phyloP scores from a whole-genome alignment of 2,329 filamentous ascomycete genomes.

The Lizonia empirigonia region DNA sequence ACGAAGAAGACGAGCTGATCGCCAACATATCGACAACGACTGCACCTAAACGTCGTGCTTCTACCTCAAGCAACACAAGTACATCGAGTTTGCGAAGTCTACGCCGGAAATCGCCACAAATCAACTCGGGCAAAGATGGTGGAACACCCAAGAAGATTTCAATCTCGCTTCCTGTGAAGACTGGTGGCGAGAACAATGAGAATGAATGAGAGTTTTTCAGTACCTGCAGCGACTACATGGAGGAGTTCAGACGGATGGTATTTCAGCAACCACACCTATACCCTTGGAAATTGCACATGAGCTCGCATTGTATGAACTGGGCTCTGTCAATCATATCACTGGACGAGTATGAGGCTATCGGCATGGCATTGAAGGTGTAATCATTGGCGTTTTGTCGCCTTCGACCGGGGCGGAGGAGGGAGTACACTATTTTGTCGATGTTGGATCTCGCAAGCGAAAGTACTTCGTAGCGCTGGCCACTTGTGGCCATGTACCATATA shows the following conservation, averaged over 20 bases:
- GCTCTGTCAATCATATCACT: constrained; percentile 24
- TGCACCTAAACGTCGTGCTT: constrained; percentile 53
- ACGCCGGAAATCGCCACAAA: constrained; percentile 50
- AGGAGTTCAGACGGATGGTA: constrained; percentile 5
- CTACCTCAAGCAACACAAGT: constrained; percentile 42
- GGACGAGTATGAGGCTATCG: constrained; percentile 25
- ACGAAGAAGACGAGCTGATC: constrained; percentile 85
- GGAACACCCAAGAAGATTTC: constrained; percentile 50
- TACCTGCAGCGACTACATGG: constrained; percentile 1
- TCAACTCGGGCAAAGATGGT: constrained; percentile 52
- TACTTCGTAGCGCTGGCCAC: constrained; percentile 3
- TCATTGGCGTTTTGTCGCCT: constrained; percentile 29
- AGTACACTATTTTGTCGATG: neutral
- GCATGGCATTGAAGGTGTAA: constrained; percentile 37
- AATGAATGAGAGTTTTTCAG: constrained; percentile 27
- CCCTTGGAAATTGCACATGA: constrained; percentile 37
- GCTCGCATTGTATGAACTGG: constrained; percentile 44
- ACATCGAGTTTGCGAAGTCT: constrained; percentile 45
- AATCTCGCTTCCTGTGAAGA: constrained; percentile 49
- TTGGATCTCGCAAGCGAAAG: constrained; percentile 1
- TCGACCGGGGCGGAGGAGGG: neutral
- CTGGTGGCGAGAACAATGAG: constrained; percentile 38
- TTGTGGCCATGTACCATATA: constrained; percentile 14
- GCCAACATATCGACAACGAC: constrained; percentile 71
- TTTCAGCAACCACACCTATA: constrained; percentile 32